Base-by-base conservation (phyloP, 495 filamentous ascomycete species). In the Aspergillus olivimuriae region DNA sequence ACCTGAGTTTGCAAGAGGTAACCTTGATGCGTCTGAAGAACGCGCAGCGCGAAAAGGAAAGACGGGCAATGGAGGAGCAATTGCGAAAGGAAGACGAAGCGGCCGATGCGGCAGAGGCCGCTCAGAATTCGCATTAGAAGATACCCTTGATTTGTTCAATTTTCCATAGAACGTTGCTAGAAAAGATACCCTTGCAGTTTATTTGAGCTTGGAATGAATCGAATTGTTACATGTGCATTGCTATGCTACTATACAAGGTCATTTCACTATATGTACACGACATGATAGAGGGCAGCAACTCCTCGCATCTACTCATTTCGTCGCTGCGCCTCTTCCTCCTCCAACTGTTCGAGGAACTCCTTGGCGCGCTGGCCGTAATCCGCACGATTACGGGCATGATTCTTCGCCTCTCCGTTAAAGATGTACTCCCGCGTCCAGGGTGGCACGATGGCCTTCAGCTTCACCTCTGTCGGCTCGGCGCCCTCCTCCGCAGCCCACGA, bases 361-460 rank as follows among this genome's bases (percentile, higher is more conserved):
- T 61, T 59, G 6, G 61, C 65, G 26, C 70, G 51, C 9, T 62
- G 55, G 9, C 58, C 60, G 30, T 63, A 59, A 10, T 28, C 31
- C 15, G 62, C 62, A 28, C 45, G 44, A 20, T 34, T 48, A 10
- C 43, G 51, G 15, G 50, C 30, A 6, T 50, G 44, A 12, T 58
- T 65, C 38, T 58, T 54, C 41, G 51, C 54, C 4, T 55, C 60
- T 1, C 61, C 62, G 15, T 46, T 39, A 1, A 45, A 34, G 19
- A 74, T 74, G 44, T 66, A 66, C 11, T 71, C 58, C 36, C 68
- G 66, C 41, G 77, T 55, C 91, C 92, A 96, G 17, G 70, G 63
- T n/a, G 89, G 89, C 50, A 96, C 81, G 61, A 95, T 84, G 10
- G 91, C 87, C 67, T 87, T 92, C 6, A 95, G 48, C 52, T 78